phyloP scores from a whole-genome alignment of 176 grass and related monocot genomes.

The Lolium perenne region DNA sequence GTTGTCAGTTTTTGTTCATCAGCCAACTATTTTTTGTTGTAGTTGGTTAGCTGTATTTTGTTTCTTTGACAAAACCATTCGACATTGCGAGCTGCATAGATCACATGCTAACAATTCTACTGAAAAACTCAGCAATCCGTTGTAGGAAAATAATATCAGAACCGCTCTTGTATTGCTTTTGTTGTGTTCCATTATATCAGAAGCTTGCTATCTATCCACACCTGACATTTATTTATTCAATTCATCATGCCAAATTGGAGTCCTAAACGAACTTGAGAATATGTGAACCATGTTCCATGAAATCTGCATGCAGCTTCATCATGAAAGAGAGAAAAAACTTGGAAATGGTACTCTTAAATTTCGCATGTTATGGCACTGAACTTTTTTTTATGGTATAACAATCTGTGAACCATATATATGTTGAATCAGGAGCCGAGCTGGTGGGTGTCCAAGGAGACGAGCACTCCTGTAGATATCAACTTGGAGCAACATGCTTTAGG shows the following conservation, averaged over 20 bases:
- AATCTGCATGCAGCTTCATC: background rate
- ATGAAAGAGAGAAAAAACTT: no score
- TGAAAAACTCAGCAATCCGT: background rate
- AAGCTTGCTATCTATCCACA: background rate
- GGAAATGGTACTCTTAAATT: no score
- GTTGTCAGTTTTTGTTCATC: background rate
- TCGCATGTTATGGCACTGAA: no score
- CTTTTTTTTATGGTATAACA: background rate
- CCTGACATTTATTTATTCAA: background rate
- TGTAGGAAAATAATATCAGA: background rate
- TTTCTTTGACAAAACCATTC: background rate
- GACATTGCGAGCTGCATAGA: background rate
- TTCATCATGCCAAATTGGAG: background rate
- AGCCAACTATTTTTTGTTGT: background rate
- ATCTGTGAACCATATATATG: background rate
- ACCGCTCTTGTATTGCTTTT: background rate
- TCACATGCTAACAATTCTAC: background rate
- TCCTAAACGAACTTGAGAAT: background rate
- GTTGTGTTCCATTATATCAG: background rate
- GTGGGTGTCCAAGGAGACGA: constrained; percentile 4
- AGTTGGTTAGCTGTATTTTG: background rate
- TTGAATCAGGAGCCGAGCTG: background rate
- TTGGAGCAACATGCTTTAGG: background rate
- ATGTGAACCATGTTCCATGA: background rate
- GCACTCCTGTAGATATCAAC: background rate